Conservation (phyloP, 2,329 filamentous ascomycete genomes). For the Graphium sp. region DNA sequence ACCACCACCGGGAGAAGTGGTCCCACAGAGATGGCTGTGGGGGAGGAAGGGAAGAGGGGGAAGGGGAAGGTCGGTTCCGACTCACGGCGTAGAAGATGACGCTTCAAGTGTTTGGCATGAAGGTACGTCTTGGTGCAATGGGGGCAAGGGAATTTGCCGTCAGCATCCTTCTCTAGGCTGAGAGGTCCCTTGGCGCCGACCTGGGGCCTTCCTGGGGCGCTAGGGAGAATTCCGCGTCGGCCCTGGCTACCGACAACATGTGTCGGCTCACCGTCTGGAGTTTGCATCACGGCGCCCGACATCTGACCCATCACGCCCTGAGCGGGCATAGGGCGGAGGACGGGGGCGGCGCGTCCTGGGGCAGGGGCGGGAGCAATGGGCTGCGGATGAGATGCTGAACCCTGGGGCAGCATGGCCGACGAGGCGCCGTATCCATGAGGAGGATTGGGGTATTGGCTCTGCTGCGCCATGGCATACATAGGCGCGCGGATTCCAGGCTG, state of each 20-base stretch:
- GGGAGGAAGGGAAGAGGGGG: slow-evolving; percentile 2
- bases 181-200: slow-evolving; percentile 63
- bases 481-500: slow-evolving; percentile 29
- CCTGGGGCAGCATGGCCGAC: slow-evolving; percentile 53
- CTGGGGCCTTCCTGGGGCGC: slow-evolving; percentile 65
- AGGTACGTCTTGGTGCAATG: slow-evolving; percentile 98
- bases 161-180: slow-evolving; percentile 86
- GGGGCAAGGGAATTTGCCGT: slow-evolving; percentile 95
- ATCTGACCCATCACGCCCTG: slow-evolving; percentile 42
- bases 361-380: slow-evolving; percentile 58
- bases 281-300: slow-evolving; percentile 31
- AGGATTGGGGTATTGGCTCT: slow-evolving; percentile 35
- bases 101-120: slow-evolving; percentile 93
- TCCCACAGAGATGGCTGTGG: slow-evolving; percentile 8
- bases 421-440: slow-evolving; percentile 38
- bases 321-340: slow-evolving; percentile 54
- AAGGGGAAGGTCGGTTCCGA: slow-evolving; percentile 12
- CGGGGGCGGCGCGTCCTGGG: slow-evolving; percentile 37
- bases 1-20: no score
- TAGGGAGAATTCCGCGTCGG: slow-evolving; percentile 77
- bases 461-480: slow-evolving; percentile 37
- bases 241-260: slow-evolving; percentile 94
- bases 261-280: slow-evolving; percentile 48
- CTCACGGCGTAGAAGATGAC: slow-evolving; percentile 91
- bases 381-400: slow-evolving; percentile 60